Conservation (phyloP, 2,329 filamentous ascomycete genomes). For the Pyrenophora graminea region DNA sequence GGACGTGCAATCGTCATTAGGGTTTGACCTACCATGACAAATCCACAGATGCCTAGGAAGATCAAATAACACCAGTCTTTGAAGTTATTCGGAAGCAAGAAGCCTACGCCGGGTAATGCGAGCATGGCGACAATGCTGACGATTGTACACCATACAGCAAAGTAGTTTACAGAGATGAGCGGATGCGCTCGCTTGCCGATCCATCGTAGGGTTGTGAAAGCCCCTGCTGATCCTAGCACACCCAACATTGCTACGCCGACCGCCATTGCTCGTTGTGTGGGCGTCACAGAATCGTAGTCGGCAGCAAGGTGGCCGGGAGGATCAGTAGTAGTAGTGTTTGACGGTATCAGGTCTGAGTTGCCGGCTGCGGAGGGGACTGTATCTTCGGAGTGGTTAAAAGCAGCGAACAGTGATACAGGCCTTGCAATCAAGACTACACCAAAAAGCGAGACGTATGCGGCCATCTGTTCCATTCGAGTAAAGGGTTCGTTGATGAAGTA, state of each 20-base stretch:
- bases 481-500: slow-evolving; percentile 77
- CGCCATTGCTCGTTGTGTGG: slow-evolving; percentile 69
- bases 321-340: slow-evolving; percentile 30
- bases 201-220: slow-evolving; percentile 74
- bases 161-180: slow-evolving; percentile 82
- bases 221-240: slow-evolving; percentile 67
- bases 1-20: not conserved
- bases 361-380: slow-evolving; percentile 40
- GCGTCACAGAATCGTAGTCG: slow-evolving; percentile 55
- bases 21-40: slow-evolving; percentile 62
- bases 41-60: slow-evolving; percentile 73
- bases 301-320: slow-evolving; percentile 31
- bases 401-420: slow-evolving; percentile 63
- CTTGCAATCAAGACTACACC: slow-evolving; percentile 85
- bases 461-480: slow-evolving; percentile 75
- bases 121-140: slow-evolving; percentile 67
- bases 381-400: slow-evolving; percentile 27
- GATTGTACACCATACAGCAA: slow-evolving; percentile 70
- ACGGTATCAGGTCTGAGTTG: slow-evolving; percentile 32
- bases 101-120: slow-evolving; percentile 59
- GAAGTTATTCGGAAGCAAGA: slow-evolving; percentile 58
- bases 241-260: slow-evolving; percentile 75
- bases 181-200: slow-evolving; percentile 79
- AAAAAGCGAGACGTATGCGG: slow-evolving; percentile 72
- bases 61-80: slow-evolving; percentile 70